A percentile compares a stretch with the other conserved stretches of the same genome.
Evolutionary conservation across 2,329 filamentous ascomycete species (phyloP).

Genomic region (Hypoxylon sp.): DNA sequence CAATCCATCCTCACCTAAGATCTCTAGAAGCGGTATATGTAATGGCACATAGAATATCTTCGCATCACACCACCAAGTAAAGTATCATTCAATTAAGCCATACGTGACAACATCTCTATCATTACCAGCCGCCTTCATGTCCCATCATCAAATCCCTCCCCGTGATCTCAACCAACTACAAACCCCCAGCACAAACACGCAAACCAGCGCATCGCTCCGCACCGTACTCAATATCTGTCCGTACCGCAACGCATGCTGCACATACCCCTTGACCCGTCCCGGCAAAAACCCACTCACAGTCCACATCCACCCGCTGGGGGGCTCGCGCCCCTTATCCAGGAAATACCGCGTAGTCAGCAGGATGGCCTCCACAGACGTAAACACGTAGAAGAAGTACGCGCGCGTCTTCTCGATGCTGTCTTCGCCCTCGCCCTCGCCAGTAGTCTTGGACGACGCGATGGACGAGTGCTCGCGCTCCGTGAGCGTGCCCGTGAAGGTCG

Average conservation of each 20-base stretch:
- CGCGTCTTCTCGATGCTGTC: conserved; percentile 56
- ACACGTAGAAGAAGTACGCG: conserved; percentile 81
- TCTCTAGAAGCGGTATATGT: too few species aligned
- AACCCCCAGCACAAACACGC: conserved; percentile 80
- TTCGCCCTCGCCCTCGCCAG: conserved; percentile 39
- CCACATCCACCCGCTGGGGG: conserved; percentile 73
- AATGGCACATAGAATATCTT: background rate
- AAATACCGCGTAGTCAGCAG: conserved; percentile 80
- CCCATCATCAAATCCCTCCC: conserved; percentile 1
- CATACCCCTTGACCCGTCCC: conserved; percentile 72
- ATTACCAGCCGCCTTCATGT: background rate
- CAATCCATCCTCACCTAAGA: background rate
- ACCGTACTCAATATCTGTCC: conserved; percentile 80
- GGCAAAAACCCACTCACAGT: conserved; percentile 77
- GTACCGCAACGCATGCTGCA: conserved; percentile 75
- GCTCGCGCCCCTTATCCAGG: conserved; percentile 72
- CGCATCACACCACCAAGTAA: background rate
- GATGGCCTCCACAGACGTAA: conserved; percentile 81
- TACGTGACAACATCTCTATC: conserved; percentile 6
- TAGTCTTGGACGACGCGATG: conserved; percentile 55
- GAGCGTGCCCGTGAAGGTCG: conserved; percentile 77
- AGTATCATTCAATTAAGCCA: background rate
- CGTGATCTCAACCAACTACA: conserved; percentile 62
- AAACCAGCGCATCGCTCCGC: conserved; percentile 79
- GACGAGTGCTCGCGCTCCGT: conserved; percentile 66